phyloP scores from a whole-genome alignment of 1,284 basidiomycete genomes.

The Puccinia hordei region DNA sequence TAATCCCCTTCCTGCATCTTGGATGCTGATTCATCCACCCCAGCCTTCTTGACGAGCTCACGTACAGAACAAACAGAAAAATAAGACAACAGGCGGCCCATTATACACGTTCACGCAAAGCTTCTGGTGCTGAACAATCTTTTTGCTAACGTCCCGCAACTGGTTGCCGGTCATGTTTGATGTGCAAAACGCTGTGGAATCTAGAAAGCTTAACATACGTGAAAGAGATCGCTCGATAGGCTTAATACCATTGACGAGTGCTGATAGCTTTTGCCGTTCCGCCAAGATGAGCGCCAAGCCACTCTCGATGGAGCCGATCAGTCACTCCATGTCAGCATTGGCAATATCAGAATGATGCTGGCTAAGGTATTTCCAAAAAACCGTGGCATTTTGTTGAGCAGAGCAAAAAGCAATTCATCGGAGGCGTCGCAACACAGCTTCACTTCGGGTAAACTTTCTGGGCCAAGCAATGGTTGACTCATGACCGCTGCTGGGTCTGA shows the following conservation, averaged over 20 bases:
- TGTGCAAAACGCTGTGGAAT: neutral
- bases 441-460: too few species aligned
- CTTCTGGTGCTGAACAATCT: slow-evolving; percentile 63
- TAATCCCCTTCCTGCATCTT: too few species aligned
- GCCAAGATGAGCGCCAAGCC: slow-evolving; percentile 38
- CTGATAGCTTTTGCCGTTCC: slow-evolving; percentile 9
- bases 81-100: too few species aligned
- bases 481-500: too few species aligned
- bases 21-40: too few species aligned
- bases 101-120: too few species aligned
- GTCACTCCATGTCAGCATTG: slow-evolving; percentile 41
- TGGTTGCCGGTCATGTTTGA: slow-evolving; percentile 69
- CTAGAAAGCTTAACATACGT: slow-evolving; percentile 30
- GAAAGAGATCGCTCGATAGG: too few species aligned
- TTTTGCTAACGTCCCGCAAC: slow-evolving; percentile 70
- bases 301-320: slow-evolving; percentile 43
- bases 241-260: too few species aligned
- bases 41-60: too few species aligned
- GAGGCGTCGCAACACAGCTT: too few species aligned
- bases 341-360: slow-evolving; percentile 43
- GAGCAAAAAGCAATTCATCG: slow-evolving; percentile 32
- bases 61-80: too few species aligned
- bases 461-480: too few species aligned
- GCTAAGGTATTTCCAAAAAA: slow-evolving; percentile 38
- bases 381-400: slow-evolving; percentile 39